Evolutionary conservation across 768 basidiomycete species (phyloP).

Genomic region (Pleurotus giganteus): DNA sequence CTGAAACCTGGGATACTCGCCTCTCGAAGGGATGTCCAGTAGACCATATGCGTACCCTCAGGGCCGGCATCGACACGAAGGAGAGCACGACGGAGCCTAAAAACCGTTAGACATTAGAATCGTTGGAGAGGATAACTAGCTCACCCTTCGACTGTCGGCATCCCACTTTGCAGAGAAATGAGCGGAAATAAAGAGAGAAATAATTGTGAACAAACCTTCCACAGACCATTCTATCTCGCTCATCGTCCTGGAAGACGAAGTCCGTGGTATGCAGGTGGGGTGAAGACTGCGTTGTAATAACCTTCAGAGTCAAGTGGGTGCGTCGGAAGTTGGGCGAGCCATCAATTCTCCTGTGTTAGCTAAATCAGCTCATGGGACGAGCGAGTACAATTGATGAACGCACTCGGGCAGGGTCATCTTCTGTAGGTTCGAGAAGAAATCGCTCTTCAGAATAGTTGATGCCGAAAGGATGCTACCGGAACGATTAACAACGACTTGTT

Average conservation of each 20-base stretch:
- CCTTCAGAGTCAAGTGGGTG: constrained; percentile 60
- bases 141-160: constrained; percentile 92
- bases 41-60: constrained; percentile 70
- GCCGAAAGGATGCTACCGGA: constrained; percentile 86
- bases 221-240: constrained; percentile 64
- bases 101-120: neutral
- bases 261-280: constrained; percentile 30
- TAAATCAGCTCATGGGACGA: neutral
- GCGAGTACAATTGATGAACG: neutral
- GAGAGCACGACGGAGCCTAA: constrained; percentile 75
- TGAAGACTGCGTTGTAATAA: constrained; percentile 23
- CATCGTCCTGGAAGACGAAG: constrained; percentile 32
- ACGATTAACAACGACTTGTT: constrained; percentile 79
- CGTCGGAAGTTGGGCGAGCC: constrained; percentile 93
- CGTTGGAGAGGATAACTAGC: constrained; percentile 10
- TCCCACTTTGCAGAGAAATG: constrained; percentile 55
- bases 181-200: constrained; percentile 4
- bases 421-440: constrained; percentile 91
- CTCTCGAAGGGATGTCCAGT: constrained; percentile 96
- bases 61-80: constrained; percentile 78
- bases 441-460: constrained; percentile 92
- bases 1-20: constrained; percentile 32
- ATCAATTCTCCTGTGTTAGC: constrained; percentile 63
- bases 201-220: constrained; percentile 55
- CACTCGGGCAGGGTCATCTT: constrained; percentile 96